Evolutionary conservation across 495 filamentous ascomycete species (phyloP).

Genomic region (Aspergillus sclerotiicarbonarius): DNA sequence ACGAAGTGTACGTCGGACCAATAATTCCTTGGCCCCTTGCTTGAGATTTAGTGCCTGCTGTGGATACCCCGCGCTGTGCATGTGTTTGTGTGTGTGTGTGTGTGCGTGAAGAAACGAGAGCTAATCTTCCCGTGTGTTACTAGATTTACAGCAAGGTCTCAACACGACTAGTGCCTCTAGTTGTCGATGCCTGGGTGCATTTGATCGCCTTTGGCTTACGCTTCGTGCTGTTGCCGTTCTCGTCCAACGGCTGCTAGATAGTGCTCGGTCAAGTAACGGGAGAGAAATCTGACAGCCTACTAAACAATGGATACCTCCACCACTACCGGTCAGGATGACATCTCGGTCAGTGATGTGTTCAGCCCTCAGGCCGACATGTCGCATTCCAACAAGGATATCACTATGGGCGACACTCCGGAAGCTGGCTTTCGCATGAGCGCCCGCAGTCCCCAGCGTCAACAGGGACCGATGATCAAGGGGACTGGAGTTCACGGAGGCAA

Average conservation of each 20-base stretch:
- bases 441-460: conserved; percentile 27
- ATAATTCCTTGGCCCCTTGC: background rate
- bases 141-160: background rate
- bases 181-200: conserved; percentile 22
- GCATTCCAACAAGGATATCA: conserved; percentile 26
- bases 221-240: conserved; percentile 11
- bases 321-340: conserved; percentile 29
- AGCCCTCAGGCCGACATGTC: conserved; percentile 41
- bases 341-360: conserved; percentile 48
- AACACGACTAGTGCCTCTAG: conserved; percentile 13
- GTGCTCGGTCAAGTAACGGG: background rate
- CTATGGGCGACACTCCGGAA: conserved; percentile 24
- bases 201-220: conserved; percentile 18
- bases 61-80: background rate
- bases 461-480: conserved; percentile 15
- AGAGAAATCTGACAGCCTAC: conserved; percentile 2
- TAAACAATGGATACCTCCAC: conserved; percentile 24
- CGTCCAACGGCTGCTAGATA: conserved; percentile 4
- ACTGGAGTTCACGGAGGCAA: conserved; percentile 12
- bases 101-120: conserved; percentile 1
- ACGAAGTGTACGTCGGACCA: background rate
- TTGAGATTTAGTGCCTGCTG: background rate
- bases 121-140: background rate
- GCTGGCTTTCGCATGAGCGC: conserved; percentile 34
- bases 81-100: conserved; percentile 2